These are phyloP conservation scores for Naganishia liquefaciens DNA, from an alignment of 1,284 basidiomycete species.

Conservation along the genomic window DNA sequence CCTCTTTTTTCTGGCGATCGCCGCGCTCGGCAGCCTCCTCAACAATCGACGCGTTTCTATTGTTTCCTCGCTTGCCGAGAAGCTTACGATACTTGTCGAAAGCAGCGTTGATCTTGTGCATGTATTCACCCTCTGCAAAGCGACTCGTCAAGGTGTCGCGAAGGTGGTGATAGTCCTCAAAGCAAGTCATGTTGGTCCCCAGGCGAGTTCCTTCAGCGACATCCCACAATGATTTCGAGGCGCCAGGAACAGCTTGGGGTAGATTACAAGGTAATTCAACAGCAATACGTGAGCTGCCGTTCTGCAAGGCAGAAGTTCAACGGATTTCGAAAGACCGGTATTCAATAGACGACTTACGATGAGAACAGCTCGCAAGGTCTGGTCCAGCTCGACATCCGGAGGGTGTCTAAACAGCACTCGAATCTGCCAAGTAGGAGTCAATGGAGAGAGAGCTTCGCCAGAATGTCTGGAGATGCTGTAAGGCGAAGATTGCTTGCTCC, in stretches of 20 bases:
- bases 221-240: not conserved
- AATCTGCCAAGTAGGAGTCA: no score
- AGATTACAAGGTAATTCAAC: not conserved
- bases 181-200: not conserved
- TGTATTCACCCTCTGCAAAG: not conserved
- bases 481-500: no score
- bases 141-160: not conserved
- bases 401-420: no score
- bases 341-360: no score
- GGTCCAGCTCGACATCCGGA: no score
- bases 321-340: no score
- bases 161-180: not conserved
- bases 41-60: not conserved
- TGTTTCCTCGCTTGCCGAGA: not conserved
- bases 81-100: not conserved
- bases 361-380: no score
- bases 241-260: not conserved
- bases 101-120: not conserved
- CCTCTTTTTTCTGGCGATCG: not conserved
- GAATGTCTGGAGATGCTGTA: no score
- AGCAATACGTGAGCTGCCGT: no score
- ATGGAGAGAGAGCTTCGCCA: no score
- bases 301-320: no score
- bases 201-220: not conserved
- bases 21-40: not conserved